These are phyloP conservation scores for Brassica napus DNA, from an alignment of 345 rosid species.

Conservation along the genomic window DNA sequence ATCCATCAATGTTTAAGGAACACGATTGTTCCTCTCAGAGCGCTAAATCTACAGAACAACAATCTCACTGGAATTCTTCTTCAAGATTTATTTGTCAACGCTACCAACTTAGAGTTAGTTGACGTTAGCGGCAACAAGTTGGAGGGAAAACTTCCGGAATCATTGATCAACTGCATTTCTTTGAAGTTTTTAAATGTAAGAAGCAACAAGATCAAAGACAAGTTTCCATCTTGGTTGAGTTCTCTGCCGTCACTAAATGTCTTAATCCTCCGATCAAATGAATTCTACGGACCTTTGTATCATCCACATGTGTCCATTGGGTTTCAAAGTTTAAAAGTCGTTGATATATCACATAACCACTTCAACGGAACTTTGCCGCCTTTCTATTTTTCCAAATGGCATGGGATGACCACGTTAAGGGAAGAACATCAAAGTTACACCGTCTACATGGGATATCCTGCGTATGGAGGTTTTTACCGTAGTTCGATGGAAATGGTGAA, in stretches of 20 bases:
- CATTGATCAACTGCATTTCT: background rate
- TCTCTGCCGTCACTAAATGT: background rate
- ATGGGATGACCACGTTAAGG: background rate
- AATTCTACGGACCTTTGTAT: background rate
- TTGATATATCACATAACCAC: background rate
- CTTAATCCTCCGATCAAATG: background rate
- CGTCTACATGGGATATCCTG: background rate
- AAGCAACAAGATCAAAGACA: background rate
- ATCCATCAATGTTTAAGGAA: background rate
- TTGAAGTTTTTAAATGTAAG: background rate
- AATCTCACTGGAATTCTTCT: background rate
- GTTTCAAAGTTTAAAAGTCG: background rate
- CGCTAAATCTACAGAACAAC: background rate
- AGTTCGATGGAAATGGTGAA: background rate
- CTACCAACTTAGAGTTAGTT: background rate
- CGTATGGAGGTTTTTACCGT: background rate
- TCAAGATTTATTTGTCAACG: slow-evolving; percentile 1
- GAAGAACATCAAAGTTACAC: background rate
- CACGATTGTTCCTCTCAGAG: background rate
- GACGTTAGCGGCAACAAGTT: background rate
- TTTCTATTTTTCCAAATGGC: background rate
- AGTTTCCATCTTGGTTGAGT: background rate
- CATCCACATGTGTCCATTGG: background rate
- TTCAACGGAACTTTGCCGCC: background rate
- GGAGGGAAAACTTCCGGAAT: background rate